Evolutionary conservation across 148 eudicot genomes (phyloP).

Genomic region (Camellia japonica): DNA sequence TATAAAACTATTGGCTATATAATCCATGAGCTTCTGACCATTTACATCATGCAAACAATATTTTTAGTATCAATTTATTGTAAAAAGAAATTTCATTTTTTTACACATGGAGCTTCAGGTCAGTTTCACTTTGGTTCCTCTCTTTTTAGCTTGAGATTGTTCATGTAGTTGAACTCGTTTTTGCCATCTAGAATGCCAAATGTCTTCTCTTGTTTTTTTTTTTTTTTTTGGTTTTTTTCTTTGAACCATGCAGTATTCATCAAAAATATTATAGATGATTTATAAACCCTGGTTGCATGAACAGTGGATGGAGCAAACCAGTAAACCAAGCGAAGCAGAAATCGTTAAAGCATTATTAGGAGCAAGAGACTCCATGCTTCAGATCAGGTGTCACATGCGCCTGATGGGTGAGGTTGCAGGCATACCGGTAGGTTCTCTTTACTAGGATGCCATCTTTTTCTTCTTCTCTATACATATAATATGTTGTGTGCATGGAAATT

Average conservation of each 20-base stretch:
- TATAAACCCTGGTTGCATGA: conserved; percentile 10
- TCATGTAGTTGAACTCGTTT: too few species aligned
- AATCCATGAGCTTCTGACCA: too few species aligned
- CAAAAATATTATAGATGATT: background rate
- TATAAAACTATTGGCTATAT: too few species aligned
- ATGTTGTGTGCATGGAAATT: background rate
- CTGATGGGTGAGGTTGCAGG: conserved; percentile 93
- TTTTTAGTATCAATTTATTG: too few species aligned
- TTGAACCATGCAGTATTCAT: background rate
- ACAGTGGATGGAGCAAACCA: conserved; percentile 68
- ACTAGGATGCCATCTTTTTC: background rate
- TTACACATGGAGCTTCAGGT: too few species aligned
- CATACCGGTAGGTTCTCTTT: conserved; percentile 61
- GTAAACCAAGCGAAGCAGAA: conserved; percentile 49
- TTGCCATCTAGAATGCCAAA: too few species aligned
- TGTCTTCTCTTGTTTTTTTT: too few species aligned
- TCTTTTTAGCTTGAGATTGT: too few species aligned
- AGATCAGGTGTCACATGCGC: conserved; percentile 72
- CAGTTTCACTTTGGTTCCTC: too few species aligned
- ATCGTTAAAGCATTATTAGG: conserved; percentile 59
- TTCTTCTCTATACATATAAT: background rate
- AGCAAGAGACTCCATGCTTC: conserved; percentile 81
- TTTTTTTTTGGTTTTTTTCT: too few species aligned
- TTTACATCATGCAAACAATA: too few species aligned
- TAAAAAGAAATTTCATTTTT: too few species aligned